phyloP scores from a whole-genome alignment of 169 alveolate species.

The Ichthyophthirius multifiliis region DNA sequence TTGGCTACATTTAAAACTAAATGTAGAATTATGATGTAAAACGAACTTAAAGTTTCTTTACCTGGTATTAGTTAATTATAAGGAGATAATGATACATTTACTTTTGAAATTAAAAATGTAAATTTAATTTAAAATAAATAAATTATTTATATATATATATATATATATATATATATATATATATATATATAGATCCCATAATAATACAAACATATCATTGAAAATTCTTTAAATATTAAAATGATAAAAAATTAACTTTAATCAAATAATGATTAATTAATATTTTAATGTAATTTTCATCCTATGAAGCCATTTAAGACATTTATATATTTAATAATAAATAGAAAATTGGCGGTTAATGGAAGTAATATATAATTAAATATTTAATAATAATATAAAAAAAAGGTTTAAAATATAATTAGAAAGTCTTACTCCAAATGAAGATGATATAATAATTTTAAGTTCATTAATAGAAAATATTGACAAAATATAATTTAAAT shows the following conservation, averaged over 20 bases:
- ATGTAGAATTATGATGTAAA: conserved; percentile 17
- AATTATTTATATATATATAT: neutral
- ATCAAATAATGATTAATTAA: neutral
- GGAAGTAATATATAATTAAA: conserved; percentile 33
- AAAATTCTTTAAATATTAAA: conserved; percentile 7
- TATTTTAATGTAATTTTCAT: conserved; percentile 48
- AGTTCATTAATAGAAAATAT: conserved; percentile 44
- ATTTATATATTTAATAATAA: conserved; percentile 42
- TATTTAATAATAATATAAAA: neutral
- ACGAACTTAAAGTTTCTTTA: neutral
- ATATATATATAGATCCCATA: neutral
- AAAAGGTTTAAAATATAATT: conserved; percentile 37
- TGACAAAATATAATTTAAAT: conserved; percentile 40
- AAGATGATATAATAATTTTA: conserved; percentile 57
- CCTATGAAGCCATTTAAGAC: conserved; percentile 66
- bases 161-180: neutral
- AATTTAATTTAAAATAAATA: neutral
- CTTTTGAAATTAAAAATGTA: conserved; percentile 19
- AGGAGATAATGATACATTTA: conserved; percentile 16
- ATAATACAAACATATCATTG: neutral
- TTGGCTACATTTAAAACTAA: conserved; percentile 66
- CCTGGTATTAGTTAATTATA: neutral
- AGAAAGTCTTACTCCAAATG: conserved; percentile 56
- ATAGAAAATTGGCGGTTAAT: conserved; percentile 61
- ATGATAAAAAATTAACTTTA: conserved; percentile 19